A percentile compares a stretch with the other conserved stretches of the same genome.
These are phyloP conservation scores for Metroxylon sagu DNA, from an alignment of 176 grass and related monocot species.

Conservation along the genomic window DNA sequence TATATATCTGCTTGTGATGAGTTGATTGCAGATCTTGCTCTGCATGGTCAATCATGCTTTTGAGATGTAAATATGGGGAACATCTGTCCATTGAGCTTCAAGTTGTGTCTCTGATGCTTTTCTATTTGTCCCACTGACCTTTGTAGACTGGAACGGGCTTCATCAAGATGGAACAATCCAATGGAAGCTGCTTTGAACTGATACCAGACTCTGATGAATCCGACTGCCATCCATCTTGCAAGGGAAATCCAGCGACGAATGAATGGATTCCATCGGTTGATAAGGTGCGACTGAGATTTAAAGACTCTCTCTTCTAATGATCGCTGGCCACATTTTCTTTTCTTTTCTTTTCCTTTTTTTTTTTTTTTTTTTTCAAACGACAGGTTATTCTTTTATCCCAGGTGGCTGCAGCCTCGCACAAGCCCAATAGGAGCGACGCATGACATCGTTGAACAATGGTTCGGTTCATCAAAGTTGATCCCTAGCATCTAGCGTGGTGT, in stretches of 20 bases:
- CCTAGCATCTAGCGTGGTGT: too few species aligned
- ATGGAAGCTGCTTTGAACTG: constrained; percentile 27
- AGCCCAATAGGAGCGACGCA: constrained; percentile 52
- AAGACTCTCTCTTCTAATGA: background rate
- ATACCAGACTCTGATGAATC: constrained; percentile 14
- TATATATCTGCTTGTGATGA: too few species aligned
- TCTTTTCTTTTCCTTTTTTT: too few species aligned
- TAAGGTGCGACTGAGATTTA: constrained; percentile 13
- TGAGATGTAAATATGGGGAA: too few species aligned
- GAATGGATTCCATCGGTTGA: constrained; percentile 76
- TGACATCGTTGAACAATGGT: too few species aligned
- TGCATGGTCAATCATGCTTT: too few species aligned
- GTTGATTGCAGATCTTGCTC: too few species aligned
- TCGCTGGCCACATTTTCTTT: background rate
- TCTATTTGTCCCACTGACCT: background rate
- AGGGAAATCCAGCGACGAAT: constrained; percentile 69
- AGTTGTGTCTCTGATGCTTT: background rate
- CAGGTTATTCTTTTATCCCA: constrained; percentile 11
- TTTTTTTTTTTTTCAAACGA: constrained; percentile 30
- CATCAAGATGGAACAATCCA: constrained; percentile 57
- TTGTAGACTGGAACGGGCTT: constrained; percentile 86
- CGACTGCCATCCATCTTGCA: constrained; percentile 40
- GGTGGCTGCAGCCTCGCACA: constrained; percentile 48
- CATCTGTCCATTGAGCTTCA: too few species aligned
- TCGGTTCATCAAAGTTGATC: too few species aligned